A percentile compares a stretch with the other conserved stretches of the same genome.
Evolutionary conservation across 2,329 filamentous ascomycete genomes (phyloP).

Genomic region (Nothopassalora personata): DNA sequence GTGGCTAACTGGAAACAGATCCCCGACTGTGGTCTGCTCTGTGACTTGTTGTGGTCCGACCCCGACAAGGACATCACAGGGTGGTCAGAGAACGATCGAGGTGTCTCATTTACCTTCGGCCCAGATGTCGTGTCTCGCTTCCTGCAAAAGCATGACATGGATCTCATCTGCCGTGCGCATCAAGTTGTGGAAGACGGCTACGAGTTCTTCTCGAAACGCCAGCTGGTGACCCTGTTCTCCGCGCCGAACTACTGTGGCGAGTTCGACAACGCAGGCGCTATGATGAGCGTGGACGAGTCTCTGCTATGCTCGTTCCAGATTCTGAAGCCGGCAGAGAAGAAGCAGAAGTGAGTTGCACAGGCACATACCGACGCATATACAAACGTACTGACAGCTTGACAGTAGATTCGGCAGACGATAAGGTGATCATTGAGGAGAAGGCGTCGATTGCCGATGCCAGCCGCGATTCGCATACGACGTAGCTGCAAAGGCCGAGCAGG

Average conservation of each 20-base stretch:
- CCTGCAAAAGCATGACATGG: constrained; percentile 99
- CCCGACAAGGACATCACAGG: constrained; percentile 99
- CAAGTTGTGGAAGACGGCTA: constrained; percentile 99
- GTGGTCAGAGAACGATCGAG: constrained; percentile 98
- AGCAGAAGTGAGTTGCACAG: constrained; percentile 89
- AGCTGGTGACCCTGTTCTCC: constrained; percentile 94
- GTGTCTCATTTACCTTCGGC: constrained; percentile 97
- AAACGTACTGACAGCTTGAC: constrained; percentile 36
- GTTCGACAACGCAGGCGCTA: constrained; percentile 97
- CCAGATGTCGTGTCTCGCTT: constrained; percentile 96
- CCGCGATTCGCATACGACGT: constrained; percentile 7
- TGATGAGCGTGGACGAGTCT: constrained; percentile 99
- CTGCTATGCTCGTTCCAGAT: constrained; percentile 99
- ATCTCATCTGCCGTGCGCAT: constrained; percentile 96
- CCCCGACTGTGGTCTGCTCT: constrained; percentile 93
- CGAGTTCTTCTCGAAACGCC: constrained; percentile 98
- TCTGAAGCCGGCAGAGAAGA: constrained; percentile 99
- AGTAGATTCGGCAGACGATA: constrained; percentile 97
- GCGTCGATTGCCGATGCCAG: not conserved
- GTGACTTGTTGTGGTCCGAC: constrained; percentile 97
- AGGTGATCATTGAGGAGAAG: constrained; percentile 1
- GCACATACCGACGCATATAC: constrained; percentile 25
- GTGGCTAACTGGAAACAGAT: constrained; percentile 56
- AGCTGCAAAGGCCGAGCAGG: constrained; percentile 10
- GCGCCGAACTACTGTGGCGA: constrained; percentile 99